Evolutionary conservation across 352 stramenopile genomes (phyloP).

Genomic region (Detonula confervacea): DNA sequence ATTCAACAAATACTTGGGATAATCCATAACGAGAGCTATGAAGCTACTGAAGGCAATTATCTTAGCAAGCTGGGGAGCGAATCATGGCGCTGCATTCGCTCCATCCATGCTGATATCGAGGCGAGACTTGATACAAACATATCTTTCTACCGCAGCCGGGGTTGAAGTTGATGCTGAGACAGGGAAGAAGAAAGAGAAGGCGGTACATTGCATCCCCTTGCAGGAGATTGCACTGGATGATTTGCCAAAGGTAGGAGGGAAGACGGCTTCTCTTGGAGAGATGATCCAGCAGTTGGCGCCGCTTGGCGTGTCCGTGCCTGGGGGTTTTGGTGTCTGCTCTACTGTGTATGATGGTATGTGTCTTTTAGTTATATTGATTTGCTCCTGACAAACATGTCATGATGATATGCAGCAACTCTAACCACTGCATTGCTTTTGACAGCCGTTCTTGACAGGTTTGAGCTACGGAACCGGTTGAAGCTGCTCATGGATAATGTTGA

Average conservation of each 20-base stretch:
- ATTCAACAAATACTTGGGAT: not conserved
- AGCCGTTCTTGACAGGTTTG: conserved; percentile 49
- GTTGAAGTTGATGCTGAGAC: not conserved
- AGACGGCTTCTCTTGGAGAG: conserved; percentile 55
- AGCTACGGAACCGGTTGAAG: conserved; percentile 43
- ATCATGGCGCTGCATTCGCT: conserved; percentile 18
- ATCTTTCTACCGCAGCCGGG: not conserved
- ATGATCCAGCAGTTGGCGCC: conserved; percentile 55
- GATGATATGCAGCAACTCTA: not conserved
- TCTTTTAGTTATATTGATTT: not conserved
- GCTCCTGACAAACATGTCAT: not conserved
- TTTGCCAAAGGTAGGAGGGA: conserved; percentile 57
- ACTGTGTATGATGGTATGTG: conserved; percentile 38
- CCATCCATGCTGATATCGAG: conserved; percentile 17
- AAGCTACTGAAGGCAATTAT: conserved; percentile 17
- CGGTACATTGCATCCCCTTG: conserved; percentile 49
- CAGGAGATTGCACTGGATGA: conserved; percentile 46
- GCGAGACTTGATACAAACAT: conserved; percentile 13
- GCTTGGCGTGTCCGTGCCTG: conserved; percentile 48
- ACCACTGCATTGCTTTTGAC: not conserved
- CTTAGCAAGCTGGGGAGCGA: conserved; percentile 10
- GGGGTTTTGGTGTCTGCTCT: conserved; percentile 35
- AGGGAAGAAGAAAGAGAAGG: not conserved
- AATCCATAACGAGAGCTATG: not conserved
- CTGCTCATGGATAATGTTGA: conserved; percentile 44